A percentile compares a stretch with the other conserved stretches of the same genome.
Conservation (phyloP, 768 basidiomycete genomes). For the Pisolithus marmoratus region DNA sequence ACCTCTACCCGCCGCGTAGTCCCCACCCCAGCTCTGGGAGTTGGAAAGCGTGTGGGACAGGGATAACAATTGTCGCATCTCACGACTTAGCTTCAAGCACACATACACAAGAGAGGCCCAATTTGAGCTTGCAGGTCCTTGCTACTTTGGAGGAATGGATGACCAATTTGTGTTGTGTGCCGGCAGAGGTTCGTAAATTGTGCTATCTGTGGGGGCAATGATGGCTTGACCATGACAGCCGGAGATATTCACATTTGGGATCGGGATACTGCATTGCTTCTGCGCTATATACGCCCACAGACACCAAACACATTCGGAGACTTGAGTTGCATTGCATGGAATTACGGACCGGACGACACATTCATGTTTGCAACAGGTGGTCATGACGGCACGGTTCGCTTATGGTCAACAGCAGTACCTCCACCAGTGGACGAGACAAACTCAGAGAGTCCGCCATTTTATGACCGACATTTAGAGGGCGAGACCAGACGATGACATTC, state of each 20-base stretch:
- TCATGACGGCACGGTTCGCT: constrained; percentile 68
- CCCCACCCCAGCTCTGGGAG: constrained; percentile 76
- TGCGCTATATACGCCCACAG: constrained; percentile 66
- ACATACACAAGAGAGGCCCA: constrained; percentile 65
- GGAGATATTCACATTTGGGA: constrained; percentile 88
- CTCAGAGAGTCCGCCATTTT: constrained; percentile 20
- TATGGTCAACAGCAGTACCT: constrained; percentile 52
- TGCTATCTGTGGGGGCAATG: neutral
- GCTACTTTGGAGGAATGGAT: constrained; percentile 77
- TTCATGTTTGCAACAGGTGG: constrained; percentile 66
- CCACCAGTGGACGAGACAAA: constrained; percentile 11
- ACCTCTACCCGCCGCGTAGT: constrained; percentile 30
- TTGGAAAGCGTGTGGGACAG: constrained; percentile 56
- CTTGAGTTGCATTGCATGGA: constrained; percentile 79
- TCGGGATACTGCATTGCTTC: constrained; percentile 64
- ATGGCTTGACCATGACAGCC: constrained; percentile 33
- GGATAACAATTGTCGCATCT: constrained; percentile 27
- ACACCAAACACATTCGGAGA: constrained; percentile 49
- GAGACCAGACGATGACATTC: constrained; percentile 18
- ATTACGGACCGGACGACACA: constrained; percentile 48
- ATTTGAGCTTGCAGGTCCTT: constrained; percentile 74
- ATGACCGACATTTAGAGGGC: constrained; percentile 19
- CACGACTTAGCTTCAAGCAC: constrained; percentile 43
- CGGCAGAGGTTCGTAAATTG: constrained; percentile 50
- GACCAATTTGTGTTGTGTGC: constrained; percentile 76